phyloP scores from a whole-genome alignment of 495 filamentous ascomycete genomes.

The Talaromyces adpressus region DNA sequence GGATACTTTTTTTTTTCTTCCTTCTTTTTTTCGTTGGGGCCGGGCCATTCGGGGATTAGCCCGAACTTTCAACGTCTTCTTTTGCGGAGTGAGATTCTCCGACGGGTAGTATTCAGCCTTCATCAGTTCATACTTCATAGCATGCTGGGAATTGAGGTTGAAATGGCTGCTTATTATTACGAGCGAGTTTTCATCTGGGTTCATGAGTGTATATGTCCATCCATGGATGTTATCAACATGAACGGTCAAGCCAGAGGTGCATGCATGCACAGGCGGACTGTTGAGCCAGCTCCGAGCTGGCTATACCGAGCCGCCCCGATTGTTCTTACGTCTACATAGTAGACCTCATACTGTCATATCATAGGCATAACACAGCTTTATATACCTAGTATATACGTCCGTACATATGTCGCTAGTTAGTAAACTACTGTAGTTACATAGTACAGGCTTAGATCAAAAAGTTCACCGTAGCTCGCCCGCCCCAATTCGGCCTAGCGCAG shows the following conservation, averaged over 20 bases:
- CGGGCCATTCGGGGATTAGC: background rate
- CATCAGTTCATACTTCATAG: too few species aligned
- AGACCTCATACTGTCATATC: constrained; percentile 8
- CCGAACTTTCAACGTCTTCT: background rate
- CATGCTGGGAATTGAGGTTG: too few species aligned
- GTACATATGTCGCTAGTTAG: background rate
- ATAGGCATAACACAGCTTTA: background rate
- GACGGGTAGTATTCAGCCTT: background rate
- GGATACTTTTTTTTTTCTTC: background rate
- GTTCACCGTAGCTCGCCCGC: background rate
- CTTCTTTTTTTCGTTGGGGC: background rate
- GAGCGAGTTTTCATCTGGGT: too few species aligned
- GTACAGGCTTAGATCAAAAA: background rate
- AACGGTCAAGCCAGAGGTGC: background rate
- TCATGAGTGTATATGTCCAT: too few species aligned
- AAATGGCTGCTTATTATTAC: too few species aligned
- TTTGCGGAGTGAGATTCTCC: background rate
- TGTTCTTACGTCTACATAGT: constrained; percentile 2
- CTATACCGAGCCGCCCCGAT: background rate
- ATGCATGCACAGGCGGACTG: background rate
- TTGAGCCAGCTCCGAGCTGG: background rate
- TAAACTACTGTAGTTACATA: too few species aligned
- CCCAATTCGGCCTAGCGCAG: constrained; percentile 11
- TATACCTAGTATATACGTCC: background rate
- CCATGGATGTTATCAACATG: background rate